Evolutionary conservation across 108 stramenopile species (phyloP).

Genomic region (Stephanodiscus minutulus): DNA sequence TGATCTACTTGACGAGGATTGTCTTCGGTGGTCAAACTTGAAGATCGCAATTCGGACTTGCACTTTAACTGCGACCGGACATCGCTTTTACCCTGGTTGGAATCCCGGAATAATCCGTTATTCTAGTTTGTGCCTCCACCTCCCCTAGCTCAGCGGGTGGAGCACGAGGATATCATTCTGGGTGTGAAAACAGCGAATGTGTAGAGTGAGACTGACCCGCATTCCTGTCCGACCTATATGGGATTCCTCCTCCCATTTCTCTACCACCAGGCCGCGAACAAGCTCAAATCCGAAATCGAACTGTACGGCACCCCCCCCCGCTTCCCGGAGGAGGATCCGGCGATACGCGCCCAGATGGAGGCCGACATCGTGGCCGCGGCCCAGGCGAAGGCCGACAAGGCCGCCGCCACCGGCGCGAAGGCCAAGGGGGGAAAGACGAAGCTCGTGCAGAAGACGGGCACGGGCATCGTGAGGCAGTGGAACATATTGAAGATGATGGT

Average conservation of each 20-base stretch:
- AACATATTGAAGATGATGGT: constrained; percentile 91
- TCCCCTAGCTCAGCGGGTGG: too few relatives aligned
- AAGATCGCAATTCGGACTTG: too few relatives aligned
- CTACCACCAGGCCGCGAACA: constrained; percentile 93
- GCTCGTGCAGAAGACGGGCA: constrained; percentile 92
- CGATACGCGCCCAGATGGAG: constrained; percentile 83
- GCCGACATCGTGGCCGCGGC: constrained; percentile 71
- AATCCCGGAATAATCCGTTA: too few relatives aligned
- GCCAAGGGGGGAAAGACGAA: constrained; percentile 90
- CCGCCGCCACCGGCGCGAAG: constrained; percentile 65
- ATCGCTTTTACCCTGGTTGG: too few relatives aligned
- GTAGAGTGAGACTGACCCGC: too few relatives aligned
- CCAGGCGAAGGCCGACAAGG: constrained; percentile 59
- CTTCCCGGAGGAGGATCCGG: constrained; percentile 90
- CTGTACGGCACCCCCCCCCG: constrained; percentile 85
- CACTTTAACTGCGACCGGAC: too few relatives aligned
- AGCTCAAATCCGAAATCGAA: constrained; percentile 93
- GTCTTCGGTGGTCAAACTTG: background rate
- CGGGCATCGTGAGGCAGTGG: constrained; percentile 93
- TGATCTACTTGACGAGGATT: background rate
- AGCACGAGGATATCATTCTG: background rate
- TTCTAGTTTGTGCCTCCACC: too few relatives aligned
- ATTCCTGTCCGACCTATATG: background rate
- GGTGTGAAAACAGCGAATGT: too few relatives aligned
- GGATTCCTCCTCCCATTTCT: background rate